Evolutionary conservation across 169 alveolate genomes (phyloP).

Genomic region (Cryptosporidium canis): DNA sequence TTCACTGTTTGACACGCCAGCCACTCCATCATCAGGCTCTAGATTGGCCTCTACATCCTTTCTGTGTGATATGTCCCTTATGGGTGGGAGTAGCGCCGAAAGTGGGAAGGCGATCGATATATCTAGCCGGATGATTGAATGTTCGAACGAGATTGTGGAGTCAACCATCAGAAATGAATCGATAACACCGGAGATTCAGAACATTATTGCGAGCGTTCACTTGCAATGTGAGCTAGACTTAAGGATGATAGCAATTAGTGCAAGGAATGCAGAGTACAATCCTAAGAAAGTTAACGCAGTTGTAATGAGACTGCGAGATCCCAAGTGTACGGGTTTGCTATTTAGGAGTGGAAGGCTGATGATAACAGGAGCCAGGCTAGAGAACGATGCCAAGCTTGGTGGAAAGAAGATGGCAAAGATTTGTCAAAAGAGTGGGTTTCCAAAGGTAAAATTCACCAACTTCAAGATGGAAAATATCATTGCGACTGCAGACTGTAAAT

Average conservation of each 20-base stretch:
- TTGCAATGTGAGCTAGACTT: conserved; percentile 89
- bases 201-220: conserved; percentile 95
- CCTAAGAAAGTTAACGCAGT: conserved; percentile 96
- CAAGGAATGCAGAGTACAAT: conserved; percentile 96
- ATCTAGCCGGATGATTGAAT: background rate
- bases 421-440: conserved; percentile 90
- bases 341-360: conserved; percentile 96
- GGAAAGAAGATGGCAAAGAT: conserved; percentile 95
- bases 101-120: background rate
- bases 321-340: conserved; percentile 95
- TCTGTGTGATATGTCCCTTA: background rate
- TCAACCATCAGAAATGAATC: conserved; percentile 69
- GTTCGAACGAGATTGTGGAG: conserved; percentile 1
- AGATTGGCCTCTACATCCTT: background rate
- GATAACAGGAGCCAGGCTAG: conserved; percentile 95
- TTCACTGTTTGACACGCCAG: conserved; percentile 7
- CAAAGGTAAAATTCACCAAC: conserved; percentile 85
- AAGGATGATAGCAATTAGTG: conserved; percentile 91
- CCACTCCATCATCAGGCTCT: background rate
- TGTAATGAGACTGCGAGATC: conserved; percentile 94
- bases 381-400: conserved; percentile 90
- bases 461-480: conserved; percentile 96
- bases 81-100: background rate
- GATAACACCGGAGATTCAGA: conserved; percentile 88
- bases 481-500: conserved; percentile 96